A percentile compares a stretch with the other conserved stretches of the same genome.
Conservation (phyloP, 192 early-diverging fungal genomes). For the Umbelopsis sp. region DNA sequence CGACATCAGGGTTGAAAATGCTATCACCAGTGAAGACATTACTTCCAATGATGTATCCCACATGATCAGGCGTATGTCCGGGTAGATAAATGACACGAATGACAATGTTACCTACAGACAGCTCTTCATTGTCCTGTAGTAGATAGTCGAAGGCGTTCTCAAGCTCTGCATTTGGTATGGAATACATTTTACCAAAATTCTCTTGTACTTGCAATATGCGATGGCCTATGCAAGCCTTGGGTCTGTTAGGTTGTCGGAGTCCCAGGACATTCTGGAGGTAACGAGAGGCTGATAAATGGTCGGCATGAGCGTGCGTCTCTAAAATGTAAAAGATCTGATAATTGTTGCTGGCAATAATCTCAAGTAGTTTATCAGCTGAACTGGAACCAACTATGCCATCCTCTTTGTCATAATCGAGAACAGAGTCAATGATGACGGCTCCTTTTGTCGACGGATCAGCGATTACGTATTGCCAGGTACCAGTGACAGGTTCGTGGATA, state of each 20-base stretch:
- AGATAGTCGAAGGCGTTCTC: neutral
- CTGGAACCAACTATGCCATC: neutral
- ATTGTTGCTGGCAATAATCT: neutral
- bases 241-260: neutral
- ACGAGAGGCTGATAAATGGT: neutral
- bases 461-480: neutral
- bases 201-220: neutral
- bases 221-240: neutral
- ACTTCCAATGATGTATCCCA: neutral
- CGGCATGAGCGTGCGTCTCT: constrained; percentile 3
- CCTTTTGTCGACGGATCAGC: neutral
- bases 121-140: neutral
- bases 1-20: constrained; percentile 1
- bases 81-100: neutral
- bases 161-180: neutral
- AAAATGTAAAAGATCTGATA: neutral
- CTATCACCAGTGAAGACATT: constrained; percentile 5
- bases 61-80: neutral
- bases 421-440: neutral
- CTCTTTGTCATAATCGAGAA: constrained; percentile 5
- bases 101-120: neutral
- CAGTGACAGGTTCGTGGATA: neutral
- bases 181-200: neutral
- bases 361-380: neutral
- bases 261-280: neutral